A percentile compares a stretch with the other conserved stretches of the same genome.
phyloP scores from a whole-genome alignment of 225 moss, liverwort and hornwort genomes.

The Ulota crispa region DNA sequence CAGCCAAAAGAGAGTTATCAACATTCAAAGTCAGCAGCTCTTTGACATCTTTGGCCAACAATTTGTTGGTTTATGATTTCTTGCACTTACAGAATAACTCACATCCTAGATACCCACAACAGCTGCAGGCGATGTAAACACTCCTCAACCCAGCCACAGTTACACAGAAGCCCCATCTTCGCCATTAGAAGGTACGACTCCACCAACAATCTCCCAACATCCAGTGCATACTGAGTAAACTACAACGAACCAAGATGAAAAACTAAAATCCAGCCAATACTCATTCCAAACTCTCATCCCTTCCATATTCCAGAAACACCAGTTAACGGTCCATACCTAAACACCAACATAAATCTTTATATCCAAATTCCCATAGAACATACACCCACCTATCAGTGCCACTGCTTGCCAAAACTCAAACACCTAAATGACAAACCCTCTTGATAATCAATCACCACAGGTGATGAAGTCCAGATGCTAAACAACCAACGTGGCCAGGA shows the following conservation, averaged over 20 bases:
- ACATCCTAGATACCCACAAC: background rate
- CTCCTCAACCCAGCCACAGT: background rate
- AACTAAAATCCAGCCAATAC: background rate
- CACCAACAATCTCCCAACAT: background rate
- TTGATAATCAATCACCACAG: background rate
- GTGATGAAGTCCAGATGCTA: background rate
- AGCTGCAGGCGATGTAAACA: background rate
- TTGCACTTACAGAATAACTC: background rate
- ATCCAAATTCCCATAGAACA: background rate
- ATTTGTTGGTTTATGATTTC: no score
- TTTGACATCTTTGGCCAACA: no score
- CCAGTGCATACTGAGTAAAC: background rate
- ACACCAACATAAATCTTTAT: background rate
- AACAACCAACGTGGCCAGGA: background rate
- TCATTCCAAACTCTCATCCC: background rate
- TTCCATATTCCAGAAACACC: background rate
- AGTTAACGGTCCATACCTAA: background rate
- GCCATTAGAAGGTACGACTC: background rate
- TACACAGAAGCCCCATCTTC: background rate
- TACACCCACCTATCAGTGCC: background rate
- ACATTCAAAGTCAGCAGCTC: no score
- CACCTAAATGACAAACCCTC: background rate
- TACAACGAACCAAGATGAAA: background rate
- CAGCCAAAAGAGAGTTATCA: no score
- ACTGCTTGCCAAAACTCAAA: background rate